Conservation (phyloP, 1,284 basidiomycete species). For the Heterobasidion annosum region DNA sequence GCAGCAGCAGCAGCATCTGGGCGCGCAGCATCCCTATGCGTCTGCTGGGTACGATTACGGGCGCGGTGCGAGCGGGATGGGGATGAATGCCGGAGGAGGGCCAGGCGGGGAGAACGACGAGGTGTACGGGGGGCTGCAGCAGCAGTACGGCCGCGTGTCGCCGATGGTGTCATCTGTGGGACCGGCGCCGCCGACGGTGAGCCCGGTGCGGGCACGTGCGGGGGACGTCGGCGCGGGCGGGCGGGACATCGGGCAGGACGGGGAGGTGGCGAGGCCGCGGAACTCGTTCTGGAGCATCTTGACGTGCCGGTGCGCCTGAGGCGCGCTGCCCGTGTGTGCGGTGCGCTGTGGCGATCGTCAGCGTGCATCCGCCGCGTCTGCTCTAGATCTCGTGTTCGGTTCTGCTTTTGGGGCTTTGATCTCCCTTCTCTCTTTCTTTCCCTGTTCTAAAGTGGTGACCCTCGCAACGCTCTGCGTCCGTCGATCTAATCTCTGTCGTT, state of each 20-base stretch:
- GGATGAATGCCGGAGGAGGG: no score
- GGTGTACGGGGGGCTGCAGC: slow-evolving; percentile 30
- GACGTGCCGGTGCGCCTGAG: slow-evolving; percentile 66
- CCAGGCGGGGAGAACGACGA: slow-evolving; percentile 25
- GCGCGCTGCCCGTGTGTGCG: not conserved
- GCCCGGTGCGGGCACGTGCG: slow-evolving; percentile 56
- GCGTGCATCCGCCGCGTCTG: slow-evolving; percentile 3
- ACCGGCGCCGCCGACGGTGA: slow-evolving; percentile 61
- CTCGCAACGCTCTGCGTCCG: no score
- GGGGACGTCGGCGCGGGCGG: slow-evolving; percentile 59
- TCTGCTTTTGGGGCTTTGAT: not conserved
- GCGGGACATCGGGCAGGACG: slow-evolving; percentile 46
- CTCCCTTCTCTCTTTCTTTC: no score
- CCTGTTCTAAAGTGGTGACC: no score
- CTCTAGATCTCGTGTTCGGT: not conserved
- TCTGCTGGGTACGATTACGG: slow-evolving; percentile 47
- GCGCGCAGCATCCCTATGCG: slow-evolving; percentile 59
- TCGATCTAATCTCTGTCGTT: no score
- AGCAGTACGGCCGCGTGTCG: slow-evolving; percentile 57
- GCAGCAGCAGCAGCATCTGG: slow-evolving; percentile 16
- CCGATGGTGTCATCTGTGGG: slow-evolving; percentile 57
- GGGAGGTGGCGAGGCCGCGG: slow-evolving; percentile 41
- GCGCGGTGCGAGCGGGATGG: slow-evolving; percentile 23
- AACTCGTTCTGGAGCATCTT: slow-evolving; percentile 55
- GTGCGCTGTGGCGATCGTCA: no score